Evolutionary conservation across 1,139 yeast genomes (phyloP), one percentile per base, ranked within the genome.

Genomic region (Taphrina betulina): DNA sequence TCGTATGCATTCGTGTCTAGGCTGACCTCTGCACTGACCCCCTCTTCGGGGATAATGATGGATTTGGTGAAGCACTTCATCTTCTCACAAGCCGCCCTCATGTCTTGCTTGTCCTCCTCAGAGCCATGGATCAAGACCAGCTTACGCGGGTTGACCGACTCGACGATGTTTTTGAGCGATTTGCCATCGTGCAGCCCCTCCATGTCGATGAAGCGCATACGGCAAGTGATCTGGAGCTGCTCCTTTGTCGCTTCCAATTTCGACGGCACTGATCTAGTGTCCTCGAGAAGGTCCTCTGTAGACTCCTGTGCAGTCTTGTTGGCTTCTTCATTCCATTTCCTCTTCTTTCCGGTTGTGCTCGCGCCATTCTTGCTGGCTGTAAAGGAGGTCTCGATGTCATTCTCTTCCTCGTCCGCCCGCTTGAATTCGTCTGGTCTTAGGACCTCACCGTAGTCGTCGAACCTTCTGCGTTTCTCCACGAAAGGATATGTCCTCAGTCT

Each of bases 151-250:
- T 86, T 86, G 57, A 92, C 72, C 1, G 85, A 78, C 29, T 94
- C 87, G 42, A 88, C 76, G 60, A 90, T 86, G 70, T 87, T 81
- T 57, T 83, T 78, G 60, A 89, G 71, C 0, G 97, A 90, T 61
- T 96, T 76, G 60, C 84, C 75, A 66, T 92, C 97, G 1, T 89
- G 94, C 20, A 85, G 71, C 12, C 96, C 96, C 14, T 90, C 80
- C 60, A 90, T 75, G 67, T 92, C 97, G 57, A 92, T 80, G 67
- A 75, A 89, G 5, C 88, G 79, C 19, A 90, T 71, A 0, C 83
- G 83, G 69, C 96, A 89, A 60, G 83, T 73, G 12, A 60, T 57
- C 14, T 54, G 59, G n/a, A 62, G 42, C 12, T 59, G 45, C 29
- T 48, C 55, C 24, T 46, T 51, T 26, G 53, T 57, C 5, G 40